Conservation (phyloP, 192 early-diverging fungal genomes). For the Gaertneriomyces semiglobifer region DNA sequence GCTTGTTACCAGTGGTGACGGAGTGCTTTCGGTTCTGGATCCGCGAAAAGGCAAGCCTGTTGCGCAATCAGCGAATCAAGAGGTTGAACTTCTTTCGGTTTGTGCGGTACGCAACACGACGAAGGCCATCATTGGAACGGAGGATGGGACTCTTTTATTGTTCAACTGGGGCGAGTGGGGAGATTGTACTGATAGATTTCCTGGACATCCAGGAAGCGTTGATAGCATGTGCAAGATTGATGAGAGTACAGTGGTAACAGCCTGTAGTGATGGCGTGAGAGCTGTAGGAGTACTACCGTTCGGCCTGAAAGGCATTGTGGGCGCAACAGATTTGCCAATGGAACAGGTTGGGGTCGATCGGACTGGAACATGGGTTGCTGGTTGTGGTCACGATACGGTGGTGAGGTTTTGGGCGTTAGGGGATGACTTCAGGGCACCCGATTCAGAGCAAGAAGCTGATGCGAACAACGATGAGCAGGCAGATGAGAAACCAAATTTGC, state of each 20-base stretch:
- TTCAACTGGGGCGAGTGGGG: constrained; percentile 91
- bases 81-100: constrained; percentile 91
- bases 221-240: constrained; percentile 80
- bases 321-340: constrained; percentile 84
- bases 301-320: constrained; percentile 81
- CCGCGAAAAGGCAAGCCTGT: constrained; percentile 81
- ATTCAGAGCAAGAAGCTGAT: constrained; percentile 43
- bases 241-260: constrained; percentile 83
- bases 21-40: constrained; percentile 86
- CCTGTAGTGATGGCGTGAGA: constrained; percentile 83
- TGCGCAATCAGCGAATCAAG: constrained; percentile 88
- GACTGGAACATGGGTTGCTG: constrained; percentile 73
- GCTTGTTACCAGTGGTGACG: constrained; percentile 84
- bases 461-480: constrained; percentile 59
- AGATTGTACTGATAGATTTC: constrained; percentile 88
- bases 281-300: constrained; percentile 89
- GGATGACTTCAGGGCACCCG: constrained; percentile 34
- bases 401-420: constrained; percentile 81
- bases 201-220: constrained; percentile 90
- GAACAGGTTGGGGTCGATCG: constrained; percentile 72
- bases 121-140: constrained; percentile 88
- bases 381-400: constrained; percentile 79
- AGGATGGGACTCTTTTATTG: constrained; percentile 82
- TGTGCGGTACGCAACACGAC: constrained; percentile 65
- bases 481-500: constrained; percentile 73